Percentiles rank a stretch among this genome's conserved stretches.
phyloP scores from a whole-genome alignment of 371 early-diverging fungal genomes.

The Entomophthora muscae region DNA sequence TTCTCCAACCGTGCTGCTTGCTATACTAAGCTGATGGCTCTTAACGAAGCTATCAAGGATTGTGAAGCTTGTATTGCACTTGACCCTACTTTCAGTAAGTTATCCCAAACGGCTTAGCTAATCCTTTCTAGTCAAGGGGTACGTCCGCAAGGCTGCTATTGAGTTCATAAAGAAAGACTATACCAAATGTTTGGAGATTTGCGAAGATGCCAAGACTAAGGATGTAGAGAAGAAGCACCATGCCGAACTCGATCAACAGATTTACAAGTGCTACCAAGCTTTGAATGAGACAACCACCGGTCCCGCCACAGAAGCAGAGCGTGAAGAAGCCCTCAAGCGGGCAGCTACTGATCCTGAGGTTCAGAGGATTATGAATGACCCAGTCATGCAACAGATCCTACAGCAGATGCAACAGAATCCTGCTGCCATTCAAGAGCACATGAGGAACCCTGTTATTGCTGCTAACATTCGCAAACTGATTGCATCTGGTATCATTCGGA shows the following conservation, averaged over 20 bases:
- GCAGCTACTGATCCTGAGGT: constrained; percentile 90
- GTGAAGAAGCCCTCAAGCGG: constrained; percentile 61
- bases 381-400: constrained; percentile 89
- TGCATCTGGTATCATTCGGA: constrained; percentile 60
- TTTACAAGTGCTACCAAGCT: constrained; percentile 54
- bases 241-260: constrained; percentile 65
- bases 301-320: constrained; percentile 27
- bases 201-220: constrained; percentile 50
- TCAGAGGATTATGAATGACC: constrained; percentile 71
- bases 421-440: constrained; percentile 71
- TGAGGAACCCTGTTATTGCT: constrained; percentile 90
- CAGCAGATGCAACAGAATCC: constrained; percentile 95
- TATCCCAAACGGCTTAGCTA: background rate
- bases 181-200: constrained; percentile 63
- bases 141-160: constrained; percentile 92
- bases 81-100: constrained; percentile 64
- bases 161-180: constrained; percentile 78
- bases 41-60: constrained; percentile 90
- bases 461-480: constrained; percentile 84
- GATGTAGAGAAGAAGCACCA: constrained; percentile 70
- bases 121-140: constrained; percentile 55
- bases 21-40: constrained; percentile 86
- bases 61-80: constrained; percentile 73
- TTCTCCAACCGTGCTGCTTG: constrained; percentile 95
- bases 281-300: constrained; percentile 33